phyloP scores from a whole-genome alignment of 352 stramenopile genomes.

The Phytophthora multivora region DNA sequence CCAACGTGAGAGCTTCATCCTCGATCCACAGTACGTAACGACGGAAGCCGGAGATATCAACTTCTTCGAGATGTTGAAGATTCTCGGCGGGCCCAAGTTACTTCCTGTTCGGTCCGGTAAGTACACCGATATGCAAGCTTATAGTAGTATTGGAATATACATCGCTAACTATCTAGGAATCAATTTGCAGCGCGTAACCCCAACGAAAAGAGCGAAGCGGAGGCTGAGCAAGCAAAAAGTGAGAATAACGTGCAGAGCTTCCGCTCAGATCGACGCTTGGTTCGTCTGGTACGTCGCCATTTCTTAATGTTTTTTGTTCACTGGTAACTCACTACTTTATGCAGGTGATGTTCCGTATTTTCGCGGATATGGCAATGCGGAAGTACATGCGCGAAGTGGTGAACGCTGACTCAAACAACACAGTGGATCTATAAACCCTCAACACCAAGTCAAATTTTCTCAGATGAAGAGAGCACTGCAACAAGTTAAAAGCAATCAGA shows the following conservation, averaged over 20 bases:
- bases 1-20: conserved; percentile 55
- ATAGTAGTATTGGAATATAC: not conserved
- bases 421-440: not conserved
- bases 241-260: conserved; percentile 83
- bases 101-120: conserved; percentile 59
- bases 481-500: not conserved
- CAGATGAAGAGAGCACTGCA: conserved; percentile 9
- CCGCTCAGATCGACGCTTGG: conserved; percentile 72
- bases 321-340: not conserved
- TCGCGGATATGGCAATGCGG: conserved; percentile 66
- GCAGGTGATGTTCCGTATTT: conserved; percentile 72
- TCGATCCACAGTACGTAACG: conserved; percentile 49
- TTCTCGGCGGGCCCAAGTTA: conserved; percentile 63
- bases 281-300: conserved; percentile 61
- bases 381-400: conserved; percentile 65
- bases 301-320: not conserved
- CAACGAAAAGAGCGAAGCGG: conserved; percentile 53
- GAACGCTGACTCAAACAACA: conserved; percentile 16
- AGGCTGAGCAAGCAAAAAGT: conserved; percentile 63
- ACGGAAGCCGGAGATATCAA: conserved; percentile 42
- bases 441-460: not conserved
- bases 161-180: not conserved
- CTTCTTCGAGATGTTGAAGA: conserved; percentile 66
- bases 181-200: conserved; percentile 40
- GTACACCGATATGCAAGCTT: not conserved